A percentile compares a stretch with the other conserved stretches of the same genome.
Conservation (phyloP, 768 basidiomycete species). For the Psilocybe azurescens region DNA sequence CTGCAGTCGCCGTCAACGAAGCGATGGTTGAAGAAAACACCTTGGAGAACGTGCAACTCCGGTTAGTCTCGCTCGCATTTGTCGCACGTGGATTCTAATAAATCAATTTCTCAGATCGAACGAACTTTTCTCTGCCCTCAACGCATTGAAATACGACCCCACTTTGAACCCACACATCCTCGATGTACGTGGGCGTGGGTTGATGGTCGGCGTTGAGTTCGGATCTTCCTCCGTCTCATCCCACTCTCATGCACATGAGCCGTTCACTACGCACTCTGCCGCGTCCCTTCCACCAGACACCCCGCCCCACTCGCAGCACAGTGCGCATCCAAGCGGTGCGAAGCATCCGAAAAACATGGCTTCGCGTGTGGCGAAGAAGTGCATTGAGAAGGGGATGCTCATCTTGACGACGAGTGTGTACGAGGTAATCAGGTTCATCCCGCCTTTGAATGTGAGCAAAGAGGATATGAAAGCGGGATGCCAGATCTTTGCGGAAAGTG, state of each 20-base stretch:
- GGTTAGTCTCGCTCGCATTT: conserved; percentile 44
- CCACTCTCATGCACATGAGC: conserved; percentile 14
- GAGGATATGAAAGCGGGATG: conserved; percentile 76
- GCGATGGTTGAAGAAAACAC: conserved; percentile 82
- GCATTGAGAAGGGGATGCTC: conserved; percentile 85
- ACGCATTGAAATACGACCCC: conserved; percentile 59
- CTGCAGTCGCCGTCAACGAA: conserved; percentile 82
- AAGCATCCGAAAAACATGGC: conserved; percentile 57
- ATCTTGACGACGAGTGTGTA: conserved; percentile 90
- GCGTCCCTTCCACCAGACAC: conserved; percentile 8
- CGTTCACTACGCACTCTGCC: conserved; percentile 29
- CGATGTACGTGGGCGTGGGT: conserved; percentile 86
- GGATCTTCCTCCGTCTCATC: conserved; percentile 61
- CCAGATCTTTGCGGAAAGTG: conserved; percentile 68
- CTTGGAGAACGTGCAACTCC: conserved; percentile 75
- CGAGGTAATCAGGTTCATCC: conserved; percentile 92
- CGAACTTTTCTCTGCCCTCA: conserved; percentile 71
- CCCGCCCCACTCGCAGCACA: background rate
- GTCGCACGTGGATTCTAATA: background rate
- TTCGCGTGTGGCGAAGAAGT: conserved; percentile 72
- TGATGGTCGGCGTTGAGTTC: conserved; percentile 90
- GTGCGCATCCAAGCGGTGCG: conserved; percentile 10
- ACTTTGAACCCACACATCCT: conserved; percentile 63
- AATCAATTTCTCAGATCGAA: conserved; percentile 51
- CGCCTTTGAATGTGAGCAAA: conserved; percentile 80